Conservation (phyloP, 2,329 filamentous ascomycete genomes). For the Colletotrichum cuscutae region DNA sequence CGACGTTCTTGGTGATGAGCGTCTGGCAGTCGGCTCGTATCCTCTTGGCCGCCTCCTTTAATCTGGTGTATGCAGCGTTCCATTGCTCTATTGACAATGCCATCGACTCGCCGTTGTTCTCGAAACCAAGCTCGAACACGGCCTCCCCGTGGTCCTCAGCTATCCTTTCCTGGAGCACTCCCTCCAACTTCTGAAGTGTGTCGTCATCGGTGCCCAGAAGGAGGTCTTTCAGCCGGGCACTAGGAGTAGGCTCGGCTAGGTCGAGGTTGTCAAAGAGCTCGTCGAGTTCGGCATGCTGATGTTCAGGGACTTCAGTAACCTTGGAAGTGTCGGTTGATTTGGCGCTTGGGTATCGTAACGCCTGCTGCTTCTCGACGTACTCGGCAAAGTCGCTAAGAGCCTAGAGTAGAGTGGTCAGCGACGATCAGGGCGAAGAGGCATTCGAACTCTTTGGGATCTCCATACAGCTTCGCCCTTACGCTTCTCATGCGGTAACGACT, state of each 20-base stretch:
- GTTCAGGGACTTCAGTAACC: slow-evolving; percentile 53
- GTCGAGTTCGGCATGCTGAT: slow-evolving; percentile 85
- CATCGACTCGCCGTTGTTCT: slow-evolving; percentile 91
- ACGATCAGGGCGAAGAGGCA: background rate
- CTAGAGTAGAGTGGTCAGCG: slow-evolving; percentile 44
- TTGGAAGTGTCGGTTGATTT: slow-evolving; percentile 43
- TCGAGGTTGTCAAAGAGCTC: slow-evolving; percentile 93
- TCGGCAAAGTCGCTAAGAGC: slow-evolving; percentile 97
- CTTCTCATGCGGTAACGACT: slow-evolving; percentile 79
- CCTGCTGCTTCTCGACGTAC: slow-evolving; percentile 95
- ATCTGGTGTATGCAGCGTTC: slow-evolving; percentile 73
- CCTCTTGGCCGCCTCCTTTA: slow-evolving; percentile 72
- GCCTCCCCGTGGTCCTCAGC: slow-evolving; percentile 89
- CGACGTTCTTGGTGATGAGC: slow-evolving; percentile 90
- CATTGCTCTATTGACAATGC: slow-evolving; percentile 79
- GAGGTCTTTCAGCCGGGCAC: slow-evolving; percentile 78
- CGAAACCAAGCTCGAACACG: slow-evolving; percentile 90
- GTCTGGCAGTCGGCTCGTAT: slow-evolving; percentile 81
- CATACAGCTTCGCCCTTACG: slow-evolving; percentile 87
- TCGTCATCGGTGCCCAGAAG: slow-evolving; percentile 73
- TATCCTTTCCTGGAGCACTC: slow-evolving; percentile 74
- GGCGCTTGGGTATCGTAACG: slow-evolving; percentile 68
- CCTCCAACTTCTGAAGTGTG: slow-evolving; percentile 70
- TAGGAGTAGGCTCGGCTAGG: slow-evolving; percentile 72
- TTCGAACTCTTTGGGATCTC: background rate